These are phyloP conservation scores for Xylariales sp. DNA, from an alignment of 2,329 filamentous ascomycete species.

Conservation along the genomic window DNA sequence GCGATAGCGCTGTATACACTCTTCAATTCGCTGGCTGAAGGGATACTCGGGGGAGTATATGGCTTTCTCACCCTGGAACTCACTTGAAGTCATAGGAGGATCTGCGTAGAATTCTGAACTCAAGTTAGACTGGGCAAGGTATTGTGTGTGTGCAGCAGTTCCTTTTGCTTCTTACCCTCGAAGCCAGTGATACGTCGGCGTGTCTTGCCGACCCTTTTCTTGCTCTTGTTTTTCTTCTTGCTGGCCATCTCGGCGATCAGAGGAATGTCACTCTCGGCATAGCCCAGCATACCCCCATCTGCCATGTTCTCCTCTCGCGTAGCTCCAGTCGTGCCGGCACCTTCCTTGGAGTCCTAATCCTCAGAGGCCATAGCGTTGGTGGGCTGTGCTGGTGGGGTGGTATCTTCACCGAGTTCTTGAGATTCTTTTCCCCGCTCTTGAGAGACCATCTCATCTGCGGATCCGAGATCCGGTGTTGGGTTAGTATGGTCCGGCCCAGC, in stretches of 20 bases:
- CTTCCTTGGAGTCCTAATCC: too few species aligned
- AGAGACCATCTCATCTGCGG: too few species aligned
- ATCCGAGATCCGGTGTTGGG: too few species aligned
- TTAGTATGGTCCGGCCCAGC: too few species aligned
- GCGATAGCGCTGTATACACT: constrained; percentile 78
- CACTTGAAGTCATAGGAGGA: constrained; percentile 67
- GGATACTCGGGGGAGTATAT: constrained; percentile 61
- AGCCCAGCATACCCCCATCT: too few species aligned
- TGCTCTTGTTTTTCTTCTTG: constrained; percentile 37
- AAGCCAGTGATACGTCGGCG: constrained; percentile 59
- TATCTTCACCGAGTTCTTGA: too few species aligned
- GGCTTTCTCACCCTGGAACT: constrained; percentile 60
- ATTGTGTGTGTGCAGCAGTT: constrained; percentile 1
- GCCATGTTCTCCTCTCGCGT: too few species aligned
- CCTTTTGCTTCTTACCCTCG: constrained; percentile 61
- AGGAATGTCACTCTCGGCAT: too few species aligned
- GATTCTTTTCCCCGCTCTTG: too few species aligned
- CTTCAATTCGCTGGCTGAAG: constrained; percentile 69
- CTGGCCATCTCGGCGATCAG: background rate
- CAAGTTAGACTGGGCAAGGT: background rate
- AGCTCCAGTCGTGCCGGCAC: too few species aligned
- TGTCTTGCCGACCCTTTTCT: constrained; percentile 28
- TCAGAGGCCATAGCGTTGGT: too few species aligned
- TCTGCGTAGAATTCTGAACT: constrained; percentile 72
- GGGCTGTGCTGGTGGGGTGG: too few species aligned